Base-by-base conservation (phyloP, 805 yeast species). In the Tetrapisispora iriomotensis region DNA sequence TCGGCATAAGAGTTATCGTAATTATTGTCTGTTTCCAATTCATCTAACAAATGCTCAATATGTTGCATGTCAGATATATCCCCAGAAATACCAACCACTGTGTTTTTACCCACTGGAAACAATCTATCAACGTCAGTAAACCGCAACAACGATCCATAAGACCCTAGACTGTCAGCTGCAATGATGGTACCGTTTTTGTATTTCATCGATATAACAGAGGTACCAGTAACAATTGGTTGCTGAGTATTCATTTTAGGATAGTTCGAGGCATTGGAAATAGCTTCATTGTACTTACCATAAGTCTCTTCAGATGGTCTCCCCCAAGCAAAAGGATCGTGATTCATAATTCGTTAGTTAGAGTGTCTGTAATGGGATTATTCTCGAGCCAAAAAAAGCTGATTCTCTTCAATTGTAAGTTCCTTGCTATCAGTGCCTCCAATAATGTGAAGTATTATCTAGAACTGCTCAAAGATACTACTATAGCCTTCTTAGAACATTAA, bases 261-360 rank as follows among this genome's bases (percentile, higher is more conserved):
- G 33, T 66, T 66, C 1, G 61, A 47, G 21, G 87, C 87, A 46
- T 77, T 64, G 36, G 94, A 82, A 51, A 88, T 90, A 36, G 72
- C 62, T 40, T 70, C 70, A 60, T 82, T 83, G 66, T 88, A 92
- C 7, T 67, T 59, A 14, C 98, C 98, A 54, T 92, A 92, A 1
- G 78, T 71, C 32, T 74, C 76, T 58, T 82, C 78, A 29, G 81
- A 70, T 43, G 97, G 97, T 65, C 96, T 83, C 18, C 97, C 98
- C 98, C 98, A 90, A 51, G 72, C 71, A 53, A 71, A 78, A 47
- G 96, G 97, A 70, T 82, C 84, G 85, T 92, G 97, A 56, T 90
- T 83, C 98, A 90, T 92, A 34, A 31, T 42, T 21, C 12, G 5
- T 19, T 29, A 23, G 18, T 12, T 18, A 19, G 18, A 7, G 4